Evolutionary conservation across 345 rosid genomes (phyloP), one percentile per base, ranked within the genome.

Genomic region (Aurinia saxatilis): DNA sequence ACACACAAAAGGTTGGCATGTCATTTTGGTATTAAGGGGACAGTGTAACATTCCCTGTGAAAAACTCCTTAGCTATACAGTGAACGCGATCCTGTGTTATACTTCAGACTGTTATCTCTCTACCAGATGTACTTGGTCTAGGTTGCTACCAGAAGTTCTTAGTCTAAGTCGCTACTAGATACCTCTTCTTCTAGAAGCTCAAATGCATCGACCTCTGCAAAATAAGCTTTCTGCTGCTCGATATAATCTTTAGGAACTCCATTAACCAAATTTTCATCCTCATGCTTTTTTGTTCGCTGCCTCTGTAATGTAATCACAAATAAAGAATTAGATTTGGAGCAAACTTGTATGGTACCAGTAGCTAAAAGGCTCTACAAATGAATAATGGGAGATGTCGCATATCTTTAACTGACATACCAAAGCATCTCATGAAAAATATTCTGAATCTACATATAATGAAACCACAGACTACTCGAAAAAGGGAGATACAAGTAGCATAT

Each of bases 181-280:
- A 77, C 86, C 75, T 86, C 93, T 78, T 82, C 96, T 57, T 79
- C 88, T 42, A 67, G 42, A n/a, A 88, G 71, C 72, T 85, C 82
- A 63, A 82, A 88, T 42, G 83, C 84, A 75, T 88, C 96, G 23
- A 88, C 39, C 68, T 86, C 88, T 1, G 83, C 87, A 71, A 84
- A 89, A 60, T 89, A 86, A 53, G 89, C 88, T 77, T 57, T 78
- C 66, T 86, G 89, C 73, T 74, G 62, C 69, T 78, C 78, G 9
- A 89, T 72, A 60, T 77, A 82, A 34, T 82, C 85, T 65, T 70
- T 75, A 10, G 79, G 41, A 57, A 81, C 44, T 35, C 53, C 61
- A 59, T 50, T 21, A 8, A 14, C 31, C 18, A 63, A 5, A 10
- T 41, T 62, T 13, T 77, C 67, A 53, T 69, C 37, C 15, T 44